Conservation (phyloP, 768 basidiomycete genomes). For the Crepidotus variabilis region DNA sequence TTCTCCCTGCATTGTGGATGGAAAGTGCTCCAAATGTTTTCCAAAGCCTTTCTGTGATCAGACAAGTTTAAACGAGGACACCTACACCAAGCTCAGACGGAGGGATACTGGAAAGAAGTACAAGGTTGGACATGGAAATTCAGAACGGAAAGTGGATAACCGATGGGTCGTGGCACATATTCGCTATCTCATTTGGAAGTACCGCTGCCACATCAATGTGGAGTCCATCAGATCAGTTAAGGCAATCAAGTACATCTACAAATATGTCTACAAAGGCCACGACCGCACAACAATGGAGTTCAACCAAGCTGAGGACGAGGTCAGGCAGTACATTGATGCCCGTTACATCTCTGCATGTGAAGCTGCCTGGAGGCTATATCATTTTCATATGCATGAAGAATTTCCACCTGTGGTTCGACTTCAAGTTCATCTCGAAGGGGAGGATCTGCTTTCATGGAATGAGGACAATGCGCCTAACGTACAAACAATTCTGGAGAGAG, state of each 20-base stretch:
- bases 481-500: slow-evolving; percentile 15
- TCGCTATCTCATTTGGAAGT: slow-evolving; percentile 30
- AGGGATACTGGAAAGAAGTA: slow-evolving; percentile 29
- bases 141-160: slow-evolving; percentile 26
- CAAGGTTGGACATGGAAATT: slow-evolving; percentile 11
- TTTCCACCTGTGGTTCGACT: slow-evolving; percentile 34
- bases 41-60: slow-evolving; percentile 27
- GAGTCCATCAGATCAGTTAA: slow-evolving; percentile 35
- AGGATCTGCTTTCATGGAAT: slow-evolving; percentile 33
- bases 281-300: slow-evolving; percentile 34
- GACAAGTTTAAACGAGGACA: slow-evolving; percentile 35
- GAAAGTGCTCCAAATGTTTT: slow-evolving; percentile 26
- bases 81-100: slow-evolving; percentile 34
- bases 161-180: slow-evolving; percentile 37
- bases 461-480: slow-evolving; percentile 17
- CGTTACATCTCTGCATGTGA: slow-evolving; percentile 31
- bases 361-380: slow-evolving; percentile 29
- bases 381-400: slow-evolving; percentile 27
- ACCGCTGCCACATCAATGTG: slow-evolving; percentile 47
- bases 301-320: slow-evolving; percentile 29
- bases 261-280: slow-evolving; percentile 48
- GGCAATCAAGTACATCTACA: slow-evolving; percentile 40
- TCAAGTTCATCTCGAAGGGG: slow-evolving; percentile 36
- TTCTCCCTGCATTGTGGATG: slow-evolving; percentile 31
- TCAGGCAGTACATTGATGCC: slow-evolving; percentile 30